Percentiles rank a stretch among this genome's conserved stretches.
Evolutionary conservation across 805 yeast species (phyloP).

Genomic region (Schizosaccharomyces osmophilus): DNA sequence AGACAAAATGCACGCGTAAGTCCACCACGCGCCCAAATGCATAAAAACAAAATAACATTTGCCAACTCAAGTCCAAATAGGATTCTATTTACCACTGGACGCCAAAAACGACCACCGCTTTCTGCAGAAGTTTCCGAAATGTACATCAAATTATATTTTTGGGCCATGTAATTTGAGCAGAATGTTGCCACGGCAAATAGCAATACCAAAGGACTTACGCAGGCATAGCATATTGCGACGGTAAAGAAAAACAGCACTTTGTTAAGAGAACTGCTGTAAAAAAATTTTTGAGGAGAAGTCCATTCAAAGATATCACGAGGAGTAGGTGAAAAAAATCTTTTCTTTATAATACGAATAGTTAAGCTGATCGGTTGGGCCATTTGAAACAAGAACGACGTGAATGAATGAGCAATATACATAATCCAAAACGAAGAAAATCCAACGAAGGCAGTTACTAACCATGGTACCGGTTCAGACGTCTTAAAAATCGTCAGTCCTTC

Average conservation of each 20-base stretch:
- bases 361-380: constrained; percentile 13
- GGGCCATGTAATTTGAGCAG: constrained; percentile 14
- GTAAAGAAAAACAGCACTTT: neutral
- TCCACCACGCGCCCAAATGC: constrained; percentile 15
- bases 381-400: constrained; percentile 9
- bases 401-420: constrained; percentile 15
- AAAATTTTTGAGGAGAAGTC: constrained; percentile 11
- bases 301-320: constrained; percentile 11
- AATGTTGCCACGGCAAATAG: neutral
- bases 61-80: constrained; percentile 16
- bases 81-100: constrained; percentile 13
- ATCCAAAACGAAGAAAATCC: constrained; percentile 20
- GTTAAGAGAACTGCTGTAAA: constrained; percentile 11
- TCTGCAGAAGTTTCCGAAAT: constrained; percentile 17
- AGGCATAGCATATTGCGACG: neutral
- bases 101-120: constrained; percentile 18
- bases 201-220: neutral
- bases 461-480: neutral
- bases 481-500: neutral
- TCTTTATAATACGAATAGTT: constrained; percentile 9
- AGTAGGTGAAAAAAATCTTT: constrained; percentile 12
- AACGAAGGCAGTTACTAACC: constrained; percentile 11
- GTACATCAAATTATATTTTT: constrained; percentile 15
- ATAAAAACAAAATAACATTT: constrained; percentile 15
- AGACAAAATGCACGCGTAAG: neutral